Base-by-base conservation (phyloP, 345 rosid genomes). In the Eucalyptus cloeziana region DNA sequence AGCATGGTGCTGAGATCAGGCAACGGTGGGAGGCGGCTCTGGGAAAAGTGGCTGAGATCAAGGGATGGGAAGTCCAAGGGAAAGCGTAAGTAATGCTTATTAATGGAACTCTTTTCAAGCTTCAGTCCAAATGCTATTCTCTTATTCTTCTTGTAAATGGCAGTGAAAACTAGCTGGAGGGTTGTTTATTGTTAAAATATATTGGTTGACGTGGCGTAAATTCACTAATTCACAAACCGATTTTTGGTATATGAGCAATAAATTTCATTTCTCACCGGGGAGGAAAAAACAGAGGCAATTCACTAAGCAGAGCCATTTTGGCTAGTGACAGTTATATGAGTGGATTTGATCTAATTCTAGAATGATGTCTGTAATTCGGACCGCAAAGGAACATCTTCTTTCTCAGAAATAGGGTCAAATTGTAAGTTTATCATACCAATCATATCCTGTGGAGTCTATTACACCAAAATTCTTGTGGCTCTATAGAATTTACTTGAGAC, bases 1-100 rank as follows among this genome's bases (percentile, higher is more conserved):
- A 10, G 58, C 58, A 21, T 2, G 25, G 58, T 8, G 10, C 4
- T 0, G 10, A 21, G 58, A 54, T 1, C 0, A 54, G 58, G 5
- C 25, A 8, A 54, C 10, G 25, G 1, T 54, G 58, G 58, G 58
- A 54, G 25, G 10, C 10, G 1, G 25, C 58, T 54, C 25, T 54
- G 24, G 2, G 10, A 21, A 54, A 54, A 54, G 58, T 54, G 25
- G 25, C 10, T 8, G 25, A 54, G 25, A 54, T 54, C 58, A 54
- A 54, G 25, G 58, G 58, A 21, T 54, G 58, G 58, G 25, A 54
- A 54, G 11, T 54, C 58, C 58, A 8, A 54, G 58, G 58, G 58
- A 54, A 3, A 21, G 10, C 60, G 60, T 22, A 54, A 54, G 25
- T 8, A 54, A 54, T 22, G 1, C 10, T 54, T 9, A 54, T 22